Conservation (phyloP, 148 eudicot genomes). For the Cornus florida region DNA sequence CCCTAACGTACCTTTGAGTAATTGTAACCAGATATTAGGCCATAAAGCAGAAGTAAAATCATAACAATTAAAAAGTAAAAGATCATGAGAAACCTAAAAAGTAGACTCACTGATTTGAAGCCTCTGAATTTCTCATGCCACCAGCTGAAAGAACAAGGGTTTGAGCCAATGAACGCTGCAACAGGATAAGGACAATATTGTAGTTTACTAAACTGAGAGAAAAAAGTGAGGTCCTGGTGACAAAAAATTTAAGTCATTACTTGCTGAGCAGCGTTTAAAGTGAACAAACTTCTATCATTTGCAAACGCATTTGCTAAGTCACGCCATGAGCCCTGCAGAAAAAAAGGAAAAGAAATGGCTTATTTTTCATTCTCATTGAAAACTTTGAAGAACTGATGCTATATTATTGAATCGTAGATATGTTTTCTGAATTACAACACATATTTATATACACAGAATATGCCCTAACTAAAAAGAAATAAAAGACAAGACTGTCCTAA, state of each 20-base stretch:
- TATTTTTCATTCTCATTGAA: background rate
- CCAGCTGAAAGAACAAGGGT: constrained; percentile 77
- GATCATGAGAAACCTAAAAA: background rate
- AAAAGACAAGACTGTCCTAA: no score
- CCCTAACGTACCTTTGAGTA: constrained; percentile 61
- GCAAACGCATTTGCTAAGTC: constrained; percentile 72
- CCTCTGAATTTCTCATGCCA: constrained; percentile 58
- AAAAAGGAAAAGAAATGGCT: constrained; percentile 11
- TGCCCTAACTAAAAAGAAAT: no score
- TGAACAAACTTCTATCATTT: constrained; percentile 57
- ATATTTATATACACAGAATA: no score
- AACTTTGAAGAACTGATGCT: no score
- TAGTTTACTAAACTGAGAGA: background rate
- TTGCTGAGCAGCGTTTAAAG: constrained; percentile 72
- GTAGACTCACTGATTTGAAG: constrained; percentile 70
- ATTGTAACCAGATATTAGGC: constrained; percentile 14
- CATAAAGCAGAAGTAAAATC: constrained; percentile 5
- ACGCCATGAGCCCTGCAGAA: constrained; percentile 88
- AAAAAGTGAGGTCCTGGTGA: background rate
- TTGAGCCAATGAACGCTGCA: constrained; percentile 91
- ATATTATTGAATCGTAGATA: no score
- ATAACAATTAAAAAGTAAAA: background rate
- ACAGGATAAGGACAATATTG: constrained; percentile 2
- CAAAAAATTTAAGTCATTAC: constrained; percentile 36
- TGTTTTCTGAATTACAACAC: no score